These are phyloP conservation scores for Cenchrus americanus DNA, from an alignment of 176 grass and related monocot genomes.

Conservation along the genomic window DNA sequence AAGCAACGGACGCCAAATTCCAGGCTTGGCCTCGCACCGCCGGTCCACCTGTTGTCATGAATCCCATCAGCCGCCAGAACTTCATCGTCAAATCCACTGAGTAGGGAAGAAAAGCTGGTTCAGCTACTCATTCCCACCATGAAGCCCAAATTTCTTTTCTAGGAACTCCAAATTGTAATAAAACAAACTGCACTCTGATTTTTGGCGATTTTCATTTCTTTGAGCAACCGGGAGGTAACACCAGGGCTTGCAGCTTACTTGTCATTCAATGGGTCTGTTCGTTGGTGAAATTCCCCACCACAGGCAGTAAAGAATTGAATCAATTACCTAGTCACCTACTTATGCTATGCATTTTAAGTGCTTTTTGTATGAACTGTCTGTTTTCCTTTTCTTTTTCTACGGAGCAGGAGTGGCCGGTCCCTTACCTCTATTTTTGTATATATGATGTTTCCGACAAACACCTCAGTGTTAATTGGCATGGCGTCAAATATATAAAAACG, in stretches of 20 bases:
- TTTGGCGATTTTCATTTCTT: background rate
- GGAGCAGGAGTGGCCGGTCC: no score
- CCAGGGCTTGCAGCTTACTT: background rate
- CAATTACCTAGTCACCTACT: background rate
- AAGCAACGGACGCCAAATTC: conserved; percentile 72
- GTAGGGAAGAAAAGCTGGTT: conserved; percentile 7
- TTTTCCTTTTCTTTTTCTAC: no score
- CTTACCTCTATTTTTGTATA: no score
- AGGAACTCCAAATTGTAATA: conserved; percentile 36
- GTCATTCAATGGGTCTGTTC: conserved; percentile 12
- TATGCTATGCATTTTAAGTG: background rate
- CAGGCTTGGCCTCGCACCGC: conserved; percentile 94
- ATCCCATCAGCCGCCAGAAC: conserved; percentile 94
- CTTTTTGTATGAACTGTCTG: background rate
- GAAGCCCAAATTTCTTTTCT: conserved; percentile 31
- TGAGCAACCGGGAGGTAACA: background rate
- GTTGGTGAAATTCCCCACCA: conserved; percentile 16
- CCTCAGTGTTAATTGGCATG: no score
- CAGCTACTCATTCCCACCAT: conserved; percentile 5
- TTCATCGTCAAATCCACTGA: conserved; percentile 74
- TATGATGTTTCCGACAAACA: no score
- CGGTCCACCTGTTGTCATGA: conserved; percentile 88
- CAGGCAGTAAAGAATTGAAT: conserved; percentile 39
- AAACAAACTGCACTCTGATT: background rate
- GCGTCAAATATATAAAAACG: no score